Conservation (phyloP, 495 filamentous ascomycete genomes). For the Lindgomyces ingoldianus region DNA sequence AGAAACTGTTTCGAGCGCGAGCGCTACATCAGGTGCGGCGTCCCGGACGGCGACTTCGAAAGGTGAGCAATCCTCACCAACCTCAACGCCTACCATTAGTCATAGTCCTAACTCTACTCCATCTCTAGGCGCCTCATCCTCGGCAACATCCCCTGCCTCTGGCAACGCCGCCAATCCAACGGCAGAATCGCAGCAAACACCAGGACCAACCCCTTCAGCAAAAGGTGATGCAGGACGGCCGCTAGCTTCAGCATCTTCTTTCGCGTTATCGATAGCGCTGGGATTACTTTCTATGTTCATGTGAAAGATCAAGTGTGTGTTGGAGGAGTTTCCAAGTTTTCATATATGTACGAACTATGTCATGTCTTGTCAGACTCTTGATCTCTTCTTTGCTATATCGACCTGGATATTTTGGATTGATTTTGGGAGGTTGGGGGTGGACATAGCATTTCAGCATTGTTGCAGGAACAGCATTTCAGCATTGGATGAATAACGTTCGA, state of each 20-base stretch:
- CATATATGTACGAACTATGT: too few relatives aligned
- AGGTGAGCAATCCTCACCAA: constrained; percentile 10
- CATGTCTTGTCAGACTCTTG: too few relatives aligned
- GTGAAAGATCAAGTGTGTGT: neutral
- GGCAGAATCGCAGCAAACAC: constrained; percentile 4
- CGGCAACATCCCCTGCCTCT: neutral
- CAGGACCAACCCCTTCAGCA: too few relatives aligned
- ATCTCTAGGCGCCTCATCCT: neutral
- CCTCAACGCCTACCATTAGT: neutral
- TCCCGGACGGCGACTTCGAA: neutral
- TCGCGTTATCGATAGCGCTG: constrained; percentile 7
- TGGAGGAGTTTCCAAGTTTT: too few relatives aligned
- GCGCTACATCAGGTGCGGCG: neutral
- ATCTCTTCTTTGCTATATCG: too few relatives aligned
- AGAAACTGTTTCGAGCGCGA: neutral
- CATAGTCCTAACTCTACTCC: neutral
- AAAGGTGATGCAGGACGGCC: neutral
- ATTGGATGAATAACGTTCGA: too few relatives aligned
- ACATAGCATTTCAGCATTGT: too few relatives aligned
- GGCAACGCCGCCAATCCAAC: neutral
- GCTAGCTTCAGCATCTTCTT: neutral
- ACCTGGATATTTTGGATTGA: too few relatives aligned
- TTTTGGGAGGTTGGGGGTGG: too few relatives aligned
- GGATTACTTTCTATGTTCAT: constrained; percentile 6
- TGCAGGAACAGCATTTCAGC: too few relatives aligned